Evolutionary conservation across 1,284 basidiomycete species (phyloP), one percentile per base, ranked within the genome.

Genomic region (Sporisorium iseilematis-ciliati): DNA sequence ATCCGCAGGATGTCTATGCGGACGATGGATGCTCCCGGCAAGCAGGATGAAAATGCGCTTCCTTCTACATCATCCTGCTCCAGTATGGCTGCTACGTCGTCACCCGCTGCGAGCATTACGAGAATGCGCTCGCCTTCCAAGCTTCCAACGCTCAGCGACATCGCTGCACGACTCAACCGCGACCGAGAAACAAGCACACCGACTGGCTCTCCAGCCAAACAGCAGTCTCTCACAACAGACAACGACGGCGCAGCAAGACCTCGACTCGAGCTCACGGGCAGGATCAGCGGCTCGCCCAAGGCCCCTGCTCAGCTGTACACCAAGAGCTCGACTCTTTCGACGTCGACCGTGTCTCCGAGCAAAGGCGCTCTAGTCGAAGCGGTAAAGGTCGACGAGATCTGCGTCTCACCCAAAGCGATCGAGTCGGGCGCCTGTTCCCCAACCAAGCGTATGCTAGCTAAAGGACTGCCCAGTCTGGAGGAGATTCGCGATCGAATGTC

Each of bases 401-500:
- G 43, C 16, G 16, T 53, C 3, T 68, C 62, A 0, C 65, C 71
- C 8, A 38, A 49, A 43, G 58, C 33, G 1, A 16, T 49, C 4
- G 41, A 52, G 1, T 71, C 74, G 2, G 62, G 74, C 21, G 14
- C 64, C 0, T 48, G 55, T 23, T 71, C 61, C 0, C 65, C 71
- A 4, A 66, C 60, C 12, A 75, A 69, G 29, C 57, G 64, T 46
- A 61, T 64, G 56, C 54, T 61, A 14, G 52, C 57, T n/a, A 68
- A 79, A 16, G 78, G 68, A 0, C 51, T 83, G 31, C 82, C 82
- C 0, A 84, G 78, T 50, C 57, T 84, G 12, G 80, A 81, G 21
- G 82, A 82, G 33, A 84, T 84, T 40, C 73, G 73, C 25, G 78
- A 78, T n/a, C 75, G 81, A 0, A 74, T 84, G 74, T 62, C 70